Conservation (phyloP, 2,329 filamentous ascomycete genomes). For the Verticillium zaregamsianum region DNA sequence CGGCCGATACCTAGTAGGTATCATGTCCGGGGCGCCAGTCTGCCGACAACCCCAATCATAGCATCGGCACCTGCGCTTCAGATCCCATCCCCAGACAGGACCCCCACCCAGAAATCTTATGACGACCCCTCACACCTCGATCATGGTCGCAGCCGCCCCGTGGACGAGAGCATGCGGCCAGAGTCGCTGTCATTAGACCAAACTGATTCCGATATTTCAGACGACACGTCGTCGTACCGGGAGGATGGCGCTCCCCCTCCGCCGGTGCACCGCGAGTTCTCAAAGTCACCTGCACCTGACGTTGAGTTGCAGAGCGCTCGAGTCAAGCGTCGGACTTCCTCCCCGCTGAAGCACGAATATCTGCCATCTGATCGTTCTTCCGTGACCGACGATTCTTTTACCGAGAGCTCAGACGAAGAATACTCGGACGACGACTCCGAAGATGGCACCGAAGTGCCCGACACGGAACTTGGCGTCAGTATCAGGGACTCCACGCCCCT, state of each 20-base stretch:
- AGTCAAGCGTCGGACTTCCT: constrained; percentile 73
- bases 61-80: constrained; percentile 6
- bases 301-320: constrained; percentile 40
- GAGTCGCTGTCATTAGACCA: constrained; percentile 26
- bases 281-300: constrained; percentile 38
- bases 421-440: constrained; percentile 51
- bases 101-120: constrained; percentile 31
- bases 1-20: constrained; percentile 30
- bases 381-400: constrained; percentile 55
- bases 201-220: not conserved
- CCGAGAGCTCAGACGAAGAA: constrained; percentile 50
- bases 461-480: constrained; percentile 55
- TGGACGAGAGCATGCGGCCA: constrained; percentile 32
- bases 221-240: constrained; percentile 22
- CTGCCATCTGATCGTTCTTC: constrained; percentile 72
- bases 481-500: constrained; percentile 36
- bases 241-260: constrained; percentile 54
- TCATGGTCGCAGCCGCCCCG: constrained; percentile 20
- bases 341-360: constrained; percentile 95
- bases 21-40: constrained; percentile 21
- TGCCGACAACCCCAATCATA: constrained; percentile 12
- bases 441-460: constrained; percentile 56
- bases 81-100: constrained; percentile 27
- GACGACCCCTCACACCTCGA: constrained; percentile 16
- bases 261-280: constrained; percentile 46